Conservation (phyloP, 495 filamentous ascomycete genomes). For the Penicillium subrubescens region DNA sequence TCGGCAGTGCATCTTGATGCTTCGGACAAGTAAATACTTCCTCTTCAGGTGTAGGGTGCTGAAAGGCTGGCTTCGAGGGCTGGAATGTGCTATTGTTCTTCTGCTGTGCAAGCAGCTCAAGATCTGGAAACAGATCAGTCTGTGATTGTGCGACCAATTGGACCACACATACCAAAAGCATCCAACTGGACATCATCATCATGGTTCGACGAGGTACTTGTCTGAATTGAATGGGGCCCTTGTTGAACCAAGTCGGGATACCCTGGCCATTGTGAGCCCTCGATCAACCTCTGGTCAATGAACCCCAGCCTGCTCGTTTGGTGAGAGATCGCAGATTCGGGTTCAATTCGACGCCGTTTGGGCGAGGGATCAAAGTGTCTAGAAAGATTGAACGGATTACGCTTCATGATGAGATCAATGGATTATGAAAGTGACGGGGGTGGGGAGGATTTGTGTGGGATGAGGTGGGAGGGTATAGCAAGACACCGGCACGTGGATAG, state of each 20-base stretch:
- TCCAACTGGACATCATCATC: constrained; percentile 42
- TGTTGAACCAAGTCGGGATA: constrained; percentile 7
- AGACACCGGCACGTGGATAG: constrained; percentile 26
- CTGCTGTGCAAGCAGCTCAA: constrained; percentile 43
- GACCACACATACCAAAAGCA: constrained; percentile 49
- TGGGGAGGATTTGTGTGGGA: not conserved
- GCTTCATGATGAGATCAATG: constrained; percentile 16
- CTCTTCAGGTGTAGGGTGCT: not conserved
- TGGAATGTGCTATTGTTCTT: not conserved
- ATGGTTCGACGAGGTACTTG: not conserved
- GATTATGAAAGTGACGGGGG: not conserved
- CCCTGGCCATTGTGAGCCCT: constrained; percentile 26
- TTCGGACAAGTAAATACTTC: not conserved
- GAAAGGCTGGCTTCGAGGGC: not conserved
- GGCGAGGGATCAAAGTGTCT: constrained; percentile 13
- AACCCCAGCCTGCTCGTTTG: constrained; percentile 15
- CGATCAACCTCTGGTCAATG: constrained; percentile 33
- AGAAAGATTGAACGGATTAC: constrained; percentile 2
- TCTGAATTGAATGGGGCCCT: not conserved
- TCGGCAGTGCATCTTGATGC: constrained; percentile 5
- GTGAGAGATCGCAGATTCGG: constrained; percentile 6
- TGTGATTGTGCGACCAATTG: not conserved
- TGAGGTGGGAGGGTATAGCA: not conserved
- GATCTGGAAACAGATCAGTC: constrained; percentile 26
- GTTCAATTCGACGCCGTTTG: constrained; percentile 12